Percentiles rank a stretch among this genome's conserved stretches.
phyloP scores from a whole-genome alignment of 2,329 filamentous ascomycete species.

The Colletotrichum limetticola region DNA sequence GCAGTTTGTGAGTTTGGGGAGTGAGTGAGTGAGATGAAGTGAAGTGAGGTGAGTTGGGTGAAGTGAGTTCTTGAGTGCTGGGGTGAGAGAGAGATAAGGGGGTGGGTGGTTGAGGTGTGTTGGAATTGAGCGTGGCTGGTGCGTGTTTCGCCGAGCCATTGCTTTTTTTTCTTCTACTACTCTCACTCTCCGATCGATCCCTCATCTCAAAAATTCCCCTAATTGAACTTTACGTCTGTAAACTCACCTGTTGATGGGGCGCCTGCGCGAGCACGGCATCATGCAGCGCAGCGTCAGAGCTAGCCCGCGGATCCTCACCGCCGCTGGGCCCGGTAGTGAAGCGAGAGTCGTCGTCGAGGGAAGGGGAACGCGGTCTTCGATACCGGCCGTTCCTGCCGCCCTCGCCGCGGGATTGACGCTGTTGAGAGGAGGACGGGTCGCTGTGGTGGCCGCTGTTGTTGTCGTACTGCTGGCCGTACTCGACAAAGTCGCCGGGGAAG shows the following conservation, averaged over 20 bases:
- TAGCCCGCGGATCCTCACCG: slow-evolving; percentile 15
- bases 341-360: slow-evolving; percentile 32
- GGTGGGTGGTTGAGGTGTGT: background rate
- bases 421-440: background rate
- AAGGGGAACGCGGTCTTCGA: slow-evolving; percentile 28
- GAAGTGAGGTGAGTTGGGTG: background rate
- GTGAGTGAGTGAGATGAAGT: background rate
- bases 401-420: slow-evolving; percentile 18
- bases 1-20: background rate
- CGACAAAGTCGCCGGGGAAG: slow-evolving; percentile 30
- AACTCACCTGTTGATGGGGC: slow-evolving; percentile 28
- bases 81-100: background rate
- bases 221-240: background rate
- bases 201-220: background rate
- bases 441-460: background rate
- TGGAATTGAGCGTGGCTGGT: background rate
- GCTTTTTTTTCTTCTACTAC: background rate
- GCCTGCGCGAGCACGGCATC: slow-evolving; percentile 34
- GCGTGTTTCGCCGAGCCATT: background rate
- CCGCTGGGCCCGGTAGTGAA: slow-evolving; percentile 27
- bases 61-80: background rate
- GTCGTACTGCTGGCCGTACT: slow-evolving; percentile 28
- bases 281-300: slow-evolving; percentile 22
- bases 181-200: background rate
- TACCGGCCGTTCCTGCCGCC: slow-evolving; percentile 25